Conservation (phyloP, 2,329 filamentous ascomycete genomes). For the Aquanectria penicillioides region DNA sequence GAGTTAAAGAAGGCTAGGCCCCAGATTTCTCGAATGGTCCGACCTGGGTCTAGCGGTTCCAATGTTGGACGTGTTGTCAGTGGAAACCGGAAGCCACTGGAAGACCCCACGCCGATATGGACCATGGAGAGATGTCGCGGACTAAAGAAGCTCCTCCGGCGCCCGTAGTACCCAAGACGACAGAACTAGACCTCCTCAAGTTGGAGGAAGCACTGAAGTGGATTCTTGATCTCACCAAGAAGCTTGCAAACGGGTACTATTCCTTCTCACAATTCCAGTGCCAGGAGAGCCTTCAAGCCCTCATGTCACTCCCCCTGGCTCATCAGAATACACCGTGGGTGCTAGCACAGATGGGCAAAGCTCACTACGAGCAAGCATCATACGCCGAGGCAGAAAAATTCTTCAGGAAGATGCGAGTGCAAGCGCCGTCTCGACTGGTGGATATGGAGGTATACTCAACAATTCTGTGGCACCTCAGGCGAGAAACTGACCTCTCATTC, state of each 20-base stretch:
- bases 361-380: slow-evolving; percentile 88
- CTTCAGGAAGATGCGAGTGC: slow-evolving; percentile 80
- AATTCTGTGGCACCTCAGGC: slow-evolving; percentile 97
- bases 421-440: slow-evolving; percentile 84
- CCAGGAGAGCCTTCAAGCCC: slow-evolving; percentile 78
- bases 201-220: slow-evolving; percentile 80
- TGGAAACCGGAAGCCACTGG: slow-evolving; percentile 82
- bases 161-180: slow-evolving; percentile 50
- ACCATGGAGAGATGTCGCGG: slow-evolving; percentile 69
- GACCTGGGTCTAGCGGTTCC: slow-evolving; percentile 71
- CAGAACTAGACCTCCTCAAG: slow-evolving; percentile 66
- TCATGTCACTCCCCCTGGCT: slow-evolving; percentile 73
- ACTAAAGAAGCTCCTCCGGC: slow-evolving; percentile 54
- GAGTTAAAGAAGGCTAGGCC: slow-evolving; percentile 88
- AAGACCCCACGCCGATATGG: slow-evolving; percentile 75
- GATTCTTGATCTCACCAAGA: slow-evolving; percentile 83
- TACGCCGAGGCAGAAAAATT: slow-evolving; percentile 89
- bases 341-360: slow-evolving; percentile 87
- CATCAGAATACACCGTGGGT: slow-evolving; percentile 96
- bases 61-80: slow-evolving; percentile 89
- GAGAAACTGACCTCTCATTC: slow-evolving; percentile 90
- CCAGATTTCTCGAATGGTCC: slow-evolving; percentile 72
- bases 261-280: slow-evolving; percentile 83
- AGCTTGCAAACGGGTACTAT: slow-evolving; percentile 83
- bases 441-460: slow-evolving; percentile 99